phyloP scores from a whole-genome alignment of 2,329 filamentous ascomycete genomes.

The Blastomyces parvus region DNA sequence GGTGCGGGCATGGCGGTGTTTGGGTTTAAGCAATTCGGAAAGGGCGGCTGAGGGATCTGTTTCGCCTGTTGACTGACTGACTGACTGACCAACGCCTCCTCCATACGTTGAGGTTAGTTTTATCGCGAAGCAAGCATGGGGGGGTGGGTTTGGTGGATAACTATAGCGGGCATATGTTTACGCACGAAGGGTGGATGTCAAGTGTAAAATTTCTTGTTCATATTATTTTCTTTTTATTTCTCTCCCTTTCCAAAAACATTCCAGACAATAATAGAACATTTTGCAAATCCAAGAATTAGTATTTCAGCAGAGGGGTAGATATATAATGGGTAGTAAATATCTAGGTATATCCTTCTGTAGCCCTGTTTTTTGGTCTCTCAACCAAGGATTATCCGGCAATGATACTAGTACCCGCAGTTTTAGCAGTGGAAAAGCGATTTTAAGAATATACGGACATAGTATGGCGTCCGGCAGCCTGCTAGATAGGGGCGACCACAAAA shows the following conservation, averaged over 20 bases:
- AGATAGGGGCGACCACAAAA: no score
- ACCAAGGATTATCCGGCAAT: not conserved
- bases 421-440: not conserved
- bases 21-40: not conserved
- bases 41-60: not conserved
- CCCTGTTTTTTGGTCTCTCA: not conserved
- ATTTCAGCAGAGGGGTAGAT: not conserved
- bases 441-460: not conserved
- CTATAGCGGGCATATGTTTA: not conserved
- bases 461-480: no score
- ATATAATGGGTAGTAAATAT: no score
- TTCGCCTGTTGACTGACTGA: not conserved
- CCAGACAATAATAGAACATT: not conserved
- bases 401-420: not conserved
- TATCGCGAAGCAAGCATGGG: not conserved
- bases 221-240: no score
- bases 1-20: not conserved
- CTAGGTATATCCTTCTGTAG: no score
- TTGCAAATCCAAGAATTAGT: not conserved
- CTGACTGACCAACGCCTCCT: not conserved
- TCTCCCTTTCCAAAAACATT: not conserved
- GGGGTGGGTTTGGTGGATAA: not conserved
- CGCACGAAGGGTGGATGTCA: not conserved
- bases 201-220: no score
- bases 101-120: not conserved